Evolutionary conservation across 805 yeast genomes (phyloP), one percentile per base, ranked within the genome.

Genomic region (Candida coquimbonensis): DNA sequence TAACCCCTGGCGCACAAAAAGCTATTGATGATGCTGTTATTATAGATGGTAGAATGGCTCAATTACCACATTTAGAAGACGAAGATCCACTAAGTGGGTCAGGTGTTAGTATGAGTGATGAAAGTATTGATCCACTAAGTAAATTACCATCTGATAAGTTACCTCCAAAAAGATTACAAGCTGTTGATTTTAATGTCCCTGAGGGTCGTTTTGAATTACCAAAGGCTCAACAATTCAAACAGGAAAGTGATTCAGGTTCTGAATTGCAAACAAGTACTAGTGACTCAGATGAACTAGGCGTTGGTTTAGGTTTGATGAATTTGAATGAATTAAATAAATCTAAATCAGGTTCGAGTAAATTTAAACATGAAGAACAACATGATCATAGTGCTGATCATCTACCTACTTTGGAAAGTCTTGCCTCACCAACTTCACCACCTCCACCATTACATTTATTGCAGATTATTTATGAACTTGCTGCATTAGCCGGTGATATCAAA

Each of bases 401-500:
- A 6, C 72, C 80, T 9, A 78, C 84, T 1, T 63, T 83, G 39
- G 86, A 79, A 53, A 75, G 73, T 39, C 57, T 82, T 45, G 77
- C 81, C 0, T 71, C 80, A 0, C 77, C 82, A 2, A 67, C 71
- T 43, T 68, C 83, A 0, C 73, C 78, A 3, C 70, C 78, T 13
- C 81, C 88, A 6, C 67, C 75, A 13, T 81, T 77, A 48, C 63
- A 67, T 38, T 67, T 79, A 7, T 68, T 85, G 37, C 82, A 80
- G 48, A 60, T 78, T 39, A 74, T 84, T 38, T 78, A 76, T 54
- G 87, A 85, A 51, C 66, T 77, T 5, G 80, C 83, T 1, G 76
- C 80, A 0, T 60, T 81, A 38, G 78, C 78, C 0, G 75, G 80
- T 49, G 91, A 85, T 56, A 68, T 80, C 64, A 80, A 81, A 53